Conservation (phyloP, 2,329 filamentous ascomycete genomes). For the Colletotrichum musicola region DNA sequence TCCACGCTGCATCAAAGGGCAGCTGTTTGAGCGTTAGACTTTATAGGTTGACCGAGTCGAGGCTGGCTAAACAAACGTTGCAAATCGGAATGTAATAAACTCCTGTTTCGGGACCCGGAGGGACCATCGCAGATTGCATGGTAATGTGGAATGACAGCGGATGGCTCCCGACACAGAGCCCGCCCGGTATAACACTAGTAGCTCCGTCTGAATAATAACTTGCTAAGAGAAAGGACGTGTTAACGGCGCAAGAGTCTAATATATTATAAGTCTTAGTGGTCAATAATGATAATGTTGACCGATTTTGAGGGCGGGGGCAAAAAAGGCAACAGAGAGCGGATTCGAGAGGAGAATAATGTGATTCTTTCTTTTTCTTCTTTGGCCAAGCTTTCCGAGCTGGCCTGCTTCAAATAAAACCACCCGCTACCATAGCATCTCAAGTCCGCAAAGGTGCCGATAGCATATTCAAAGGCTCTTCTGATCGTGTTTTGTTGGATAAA, state of each 20-base stretch:
- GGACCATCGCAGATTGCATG: slow-evolving; percentile 39
- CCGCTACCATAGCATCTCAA: too few species aligned
- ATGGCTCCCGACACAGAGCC: too few species aligned
- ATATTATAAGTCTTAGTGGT: slow-evolving; percentile 7
- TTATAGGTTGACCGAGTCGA: not conserved
- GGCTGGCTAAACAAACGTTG: slow-evolving; percentile 47
- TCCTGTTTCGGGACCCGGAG: slow-evolving; percentile 49
- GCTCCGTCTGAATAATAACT: too few species aligned
- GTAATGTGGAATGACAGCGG: not conserved
- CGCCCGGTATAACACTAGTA: too few species aligned
- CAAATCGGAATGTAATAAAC: slow-evolving; percentile 54
- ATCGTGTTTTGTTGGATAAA: too few species aligned
- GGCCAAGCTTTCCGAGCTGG: slow-evolving; percentile 1
- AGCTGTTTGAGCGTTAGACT: slow-evolving; percentile 51
- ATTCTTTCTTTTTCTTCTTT: slow-evolving; percentile 24
- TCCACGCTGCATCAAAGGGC: slow-evolving; percentile 61
- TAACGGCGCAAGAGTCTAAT: too few species aligned
- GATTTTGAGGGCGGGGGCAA: not conserved
- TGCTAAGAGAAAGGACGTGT: too few species aligned
- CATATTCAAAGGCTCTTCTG: too few species aligned
- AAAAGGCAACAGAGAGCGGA: not conserved
- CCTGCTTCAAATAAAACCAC: too few species aligned
- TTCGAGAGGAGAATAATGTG: slow-evolving; percentile 3
- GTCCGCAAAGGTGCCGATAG: too few species aligned
- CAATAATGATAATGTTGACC: slow-evolving; percentile 5